Conservation (phyloP, 305 asterid species). For the Stenogyne calaminthoides region DNA sequence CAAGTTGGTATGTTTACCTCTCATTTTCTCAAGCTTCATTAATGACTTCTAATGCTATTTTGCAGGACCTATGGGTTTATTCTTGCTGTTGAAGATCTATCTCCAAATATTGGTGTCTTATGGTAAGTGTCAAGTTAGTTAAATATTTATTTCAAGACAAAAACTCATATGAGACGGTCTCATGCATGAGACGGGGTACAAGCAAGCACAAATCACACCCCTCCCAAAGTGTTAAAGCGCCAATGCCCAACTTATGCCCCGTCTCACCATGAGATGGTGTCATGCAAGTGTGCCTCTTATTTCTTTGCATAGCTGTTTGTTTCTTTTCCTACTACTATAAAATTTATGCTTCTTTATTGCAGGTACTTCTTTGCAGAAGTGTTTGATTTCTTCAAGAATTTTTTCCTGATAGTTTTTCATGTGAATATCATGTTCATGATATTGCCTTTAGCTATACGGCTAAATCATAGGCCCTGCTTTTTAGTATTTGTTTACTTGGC, state of each 20-base stretch:
- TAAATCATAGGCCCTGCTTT: conserved; percentile 88
- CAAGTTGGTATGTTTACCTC: conserved; percentile 11
- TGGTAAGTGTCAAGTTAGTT: conserved; percentile 50
- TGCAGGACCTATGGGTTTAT: conserved; percentile 95
- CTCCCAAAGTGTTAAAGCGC: no score
- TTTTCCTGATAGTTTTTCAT: conserved; percentile 91
- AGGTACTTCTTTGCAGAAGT: conserved; percentile 99
- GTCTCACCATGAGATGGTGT: no score
- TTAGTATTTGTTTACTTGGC: conserved; percentile 87
- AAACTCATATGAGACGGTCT: no score
- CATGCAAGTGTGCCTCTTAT: no score
- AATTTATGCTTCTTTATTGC: conserved; percentile 38
- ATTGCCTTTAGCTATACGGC: conserved; percentile 85
- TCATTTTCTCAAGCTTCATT: conserved; percentile 17
- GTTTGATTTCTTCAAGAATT: conserved; percentile 89
- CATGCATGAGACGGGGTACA: no score
- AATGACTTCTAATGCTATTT: conserved; percentile 26
- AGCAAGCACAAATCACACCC: no score
- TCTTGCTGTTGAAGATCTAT: conserved; percentile 79
- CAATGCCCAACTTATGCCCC: no score
- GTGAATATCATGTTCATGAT: conserved; percentile 87
- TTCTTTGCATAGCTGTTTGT: conserved; percentile 5
- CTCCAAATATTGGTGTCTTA: conserved; percentile 92
- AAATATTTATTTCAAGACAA: conserved; percentile 8
- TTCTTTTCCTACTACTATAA: conserved; percentile 24